These are phyloP conservation scores for Phytopythium ostracodes DNA, from an alignment of 352 stramenopile species.

Conservation along the genomic window DNA sequence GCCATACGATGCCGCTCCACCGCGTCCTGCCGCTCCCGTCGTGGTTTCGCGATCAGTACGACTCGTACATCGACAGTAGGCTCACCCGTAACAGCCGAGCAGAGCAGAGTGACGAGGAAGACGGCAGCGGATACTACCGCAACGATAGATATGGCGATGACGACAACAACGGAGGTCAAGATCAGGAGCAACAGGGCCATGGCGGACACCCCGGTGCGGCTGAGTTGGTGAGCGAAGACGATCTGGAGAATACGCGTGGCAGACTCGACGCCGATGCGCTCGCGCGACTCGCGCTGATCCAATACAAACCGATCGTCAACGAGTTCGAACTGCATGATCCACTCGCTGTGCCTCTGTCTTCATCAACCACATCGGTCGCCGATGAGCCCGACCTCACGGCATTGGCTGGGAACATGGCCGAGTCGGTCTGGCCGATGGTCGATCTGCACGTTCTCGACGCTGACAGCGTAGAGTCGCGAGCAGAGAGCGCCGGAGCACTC, in stretches of 20 bases:
- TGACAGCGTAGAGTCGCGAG: neutral
- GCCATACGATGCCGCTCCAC: conserved; percentile 28
- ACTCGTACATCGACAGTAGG: conserved; percentile 33
- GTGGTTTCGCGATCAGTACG: conserved; percentile 72
- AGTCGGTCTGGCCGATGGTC: neutral
- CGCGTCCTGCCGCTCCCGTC: conserved; percentile 41
- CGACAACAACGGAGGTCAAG: conserved; percentile 1
- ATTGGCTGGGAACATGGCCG: neutral
- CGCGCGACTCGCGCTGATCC: conserved; percentile 14
- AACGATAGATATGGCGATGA: conserved; percentile 15
- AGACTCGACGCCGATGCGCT: conserved; percentile 17
- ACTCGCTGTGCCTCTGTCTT: neutral
- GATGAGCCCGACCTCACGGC: neutral
- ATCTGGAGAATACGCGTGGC: conserved; percentile 20
- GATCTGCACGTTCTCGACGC: neutral
- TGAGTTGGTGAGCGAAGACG: conserved; percentile 2
- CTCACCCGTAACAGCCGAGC: neutral
- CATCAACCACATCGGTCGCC: neutral
- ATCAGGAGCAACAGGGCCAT: neutral
- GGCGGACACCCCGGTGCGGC: neutral
- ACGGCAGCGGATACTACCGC: conserved; percentile 1
- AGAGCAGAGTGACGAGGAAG: neutral
- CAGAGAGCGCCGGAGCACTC: neutral
- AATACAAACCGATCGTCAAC: conserved; percentile 16
- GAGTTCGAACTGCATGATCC: conserved; percentile 11